Conservation (phyloP, 2,329 filamentous ascomycete species). For the Ascochyta pisi region DNA sequence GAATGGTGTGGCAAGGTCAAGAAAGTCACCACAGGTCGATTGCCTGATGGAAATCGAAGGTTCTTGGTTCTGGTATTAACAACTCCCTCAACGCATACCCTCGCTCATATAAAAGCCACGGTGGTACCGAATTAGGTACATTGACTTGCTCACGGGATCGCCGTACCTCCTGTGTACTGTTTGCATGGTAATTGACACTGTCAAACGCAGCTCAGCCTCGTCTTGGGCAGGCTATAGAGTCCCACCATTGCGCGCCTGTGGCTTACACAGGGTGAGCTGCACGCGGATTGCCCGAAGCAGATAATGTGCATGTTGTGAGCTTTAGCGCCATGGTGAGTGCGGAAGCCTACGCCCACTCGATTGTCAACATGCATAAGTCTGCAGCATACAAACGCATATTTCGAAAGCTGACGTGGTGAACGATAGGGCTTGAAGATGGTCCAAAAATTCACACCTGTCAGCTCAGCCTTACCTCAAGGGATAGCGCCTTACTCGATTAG, state of each 20-base stretch:
- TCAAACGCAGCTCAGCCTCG: conserved; percentile 9
- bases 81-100: not conserved
- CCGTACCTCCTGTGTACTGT: conserved; percentile 11
- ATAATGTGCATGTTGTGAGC: not conserved
- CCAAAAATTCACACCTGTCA: conserved; percentile 6
- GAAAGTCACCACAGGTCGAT: not conserved
- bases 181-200: conserved; percentile 5
- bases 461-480: conserved; percentile 3
- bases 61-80: not conserved
- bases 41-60: not conserved
- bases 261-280: conserved; percentile 9
- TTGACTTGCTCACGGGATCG: conserved; percentile 2
- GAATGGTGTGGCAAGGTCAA: not conserved
- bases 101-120: conserved; percentile 4
- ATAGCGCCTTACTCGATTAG: not conserved
- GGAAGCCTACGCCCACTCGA: not conserved
- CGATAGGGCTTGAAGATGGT: conserved; percentile 4
- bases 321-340: not conserved
- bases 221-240: not conserved
- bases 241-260: conserved; percentile 1
- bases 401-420: conserved; percentile 11
- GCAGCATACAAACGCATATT: not conserved
- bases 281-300: conserved; percentile 7
- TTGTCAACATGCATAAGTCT: conserved; percentile 2
- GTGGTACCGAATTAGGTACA: conserved; percentile 1